phyloP scores from a whole-genome alignment of 2,329 filamentous ascomycete species.

The Lachnellula cervina region DNA sequence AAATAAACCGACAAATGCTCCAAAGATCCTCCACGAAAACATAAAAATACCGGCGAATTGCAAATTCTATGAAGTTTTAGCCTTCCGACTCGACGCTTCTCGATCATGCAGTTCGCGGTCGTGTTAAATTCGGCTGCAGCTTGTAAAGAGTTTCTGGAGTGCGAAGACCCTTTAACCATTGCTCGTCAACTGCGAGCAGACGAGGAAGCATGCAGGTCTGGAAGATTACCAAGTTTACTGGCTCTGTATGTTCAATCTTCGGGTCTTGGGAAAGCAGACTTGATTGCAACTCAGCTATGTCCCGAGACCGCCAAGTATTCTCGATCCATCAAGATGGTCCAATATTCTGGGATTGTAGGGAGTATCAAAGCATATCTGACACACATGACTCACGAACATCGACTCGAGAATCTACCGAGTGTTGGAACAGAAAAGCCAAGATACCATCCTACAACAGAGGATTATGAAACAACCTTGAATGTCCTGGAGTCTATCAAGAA shows the following conservation, averaged over 20 bases:
- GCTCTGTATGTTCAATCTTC: conserved; percentile 9
- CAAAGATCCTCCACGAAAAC: too few relatives aligned
- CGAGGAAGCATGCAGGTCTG: conserved; percentile 8
- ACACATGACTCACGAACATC: conserved; percentile 3
- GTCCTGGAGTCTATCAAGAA: conserved; percentile 3
- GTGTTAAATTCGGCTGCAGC: conserved; percentile 8
- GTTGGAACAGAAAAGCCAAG: not conserved
- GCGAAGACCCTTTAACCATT: conserved; percentile 6
- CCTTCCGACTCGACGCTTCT: too few relatives aligned
- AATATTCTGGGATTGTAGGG: conserved; percentile 10
- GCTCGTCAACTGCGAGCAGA: conserved; percentile 12
- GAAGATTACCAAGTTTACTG: conserved; percentile 11
- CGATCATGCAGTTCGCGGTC: too few relatives aligned
- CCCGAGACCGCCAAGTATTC: conserved; percentile 7
- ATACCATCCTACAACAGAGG: not conserved
- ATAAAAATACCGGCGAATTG: too few relatives aligned
- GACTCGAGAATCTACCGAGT: conserved; percentile 7
- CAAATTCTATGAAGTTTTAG: too few relatives aligned
- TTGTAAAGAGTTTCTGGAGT: conserved; percentile 6
- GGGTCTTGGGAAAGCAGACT: not conserved
- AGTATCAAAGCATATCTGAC: conserved; percentile 13
- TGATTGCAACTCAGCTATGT: conserved; percentile 8
- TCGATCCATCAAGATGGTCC: conserved; percentile 1
- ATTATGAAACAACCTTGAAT: not conserved
- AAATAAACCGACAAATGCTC: too few relatives aligned